Base-by-base conservation (phyloP, 2,329 filamentous ascomycete genomes). In the Arthrobotrys sphaeroides region DNA sequence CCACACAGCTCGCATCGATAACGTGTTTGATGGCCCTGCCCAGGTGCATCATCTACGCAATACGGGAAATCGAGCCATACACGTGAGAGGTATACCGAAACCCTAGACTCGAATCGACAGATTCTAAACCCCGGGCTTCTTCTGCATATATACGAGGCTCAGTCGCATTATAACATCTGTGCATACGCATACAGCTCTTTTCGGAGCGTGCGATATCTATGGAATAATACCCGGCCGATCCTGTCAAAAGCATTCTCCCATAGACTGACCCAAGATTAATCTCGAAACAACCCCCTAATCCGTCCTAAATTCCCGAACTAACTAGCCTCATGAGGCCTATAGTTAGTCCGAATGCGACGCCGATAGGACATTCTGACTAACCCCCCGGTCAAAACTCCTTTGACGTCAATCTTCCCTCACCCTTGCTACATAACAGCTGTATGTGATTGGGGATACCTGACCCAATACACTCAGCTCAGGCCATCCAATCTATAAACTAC, bases 301-400 rank as follows among this genome's bases (percentile, higher is more conserved):
- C 18, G 51, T 38, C 26, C 28, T 33, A n/a, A 38, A 24, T 55
- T 55, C 31, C 51, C 51, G 51, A 55, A 55, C n/a, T 55, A 55
- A 31, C 31, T 36, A 40, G 36, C 36, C 16, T n/a, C 2, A 1
- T 3, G 40, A 20, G 18, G 40, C 43, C 16, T n/a, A 13, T 10
- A 26, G 22, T 5, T 24, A 38, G 18, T 55, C 51, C 49, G 12
- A 28, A 31, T 53, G 47, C 47, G 47, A 53, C 47, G 16, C 26
- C 20, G n/a, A n/a, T 24, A 31, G 31, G 43, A 40, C 2, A 40
- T 22, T 43, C 28, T 20, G n/a, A n/a, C n/a, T n/a, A n/a, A n/a
- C n/a, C n/a, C n/a, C 13, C 47, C 47, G 26, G 26, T 18, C 38
- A 18, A 24, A 20, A 33, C 10, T 31, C 7, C 31, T n/a, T 55